Conservation (phyloP, 805 yeast genomes). For the Metschnikowia amazonensis region DNA sequence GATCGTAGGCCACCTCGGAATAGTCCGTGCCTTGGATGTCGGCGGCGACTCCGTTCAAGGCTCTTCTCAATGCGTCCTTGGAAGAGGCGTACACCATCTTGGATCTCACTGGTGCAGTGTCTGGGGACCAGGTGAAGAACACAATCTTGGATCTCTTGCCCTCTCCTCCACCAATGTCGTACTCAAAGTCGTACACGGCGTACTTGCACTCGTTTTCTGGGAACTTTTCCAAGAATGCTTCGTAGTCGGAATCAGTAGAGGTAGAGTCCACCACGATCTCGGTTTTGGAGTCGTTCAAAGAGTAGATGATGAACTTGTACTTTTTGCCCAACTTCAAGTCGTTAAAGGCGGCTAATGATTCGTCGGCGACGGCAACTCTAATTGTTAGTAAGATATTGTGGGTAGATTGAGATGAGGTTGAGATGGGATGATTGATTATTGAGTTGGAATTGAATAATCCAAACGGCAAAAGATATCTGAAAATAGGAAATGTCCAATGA, state of each 20-base stretch:
- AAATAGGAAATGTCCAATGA: too few species aligned
- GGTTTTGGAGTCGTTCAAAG: slow-evolving; percentile 80
- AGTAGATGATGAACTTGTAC: slow-evolving; percentile 76
- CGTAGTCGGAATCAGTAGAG: slow-evolving; percentile 73
- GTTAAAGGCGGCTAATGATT: slow-evolving; percentile 89
- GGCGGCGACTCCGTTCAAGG: slow-evolving; percentile 88
- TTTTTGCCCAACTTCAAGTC: slow-evolving; percentile 93
- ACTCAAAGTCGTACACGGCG: slow-evolving; percentile 96
- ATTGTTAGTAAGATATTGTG: slow-evolving; percentile 22
- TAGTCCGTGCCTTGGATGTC: slow-evolving; percentile 98
- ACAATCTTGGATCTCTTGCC: slow-evolving; percentile 84
- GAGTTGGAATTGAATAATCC: too few species aligned
- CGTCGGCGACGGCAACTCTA: slow-evolving; percentile 58
- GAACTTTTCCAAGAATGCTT: slow-evolving; percentile 77
- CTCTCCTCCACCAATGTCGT: slow-evolving; percentile 83
- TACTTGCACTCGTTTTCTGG: slow-evolving; percentile 96
- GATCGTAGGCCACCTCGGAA: slow-evolving; percentile 93
- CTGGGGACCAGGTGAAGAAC: slow-evolving; percentile 92
- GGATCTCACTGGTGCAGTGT: slow-evolving; percentile 89
- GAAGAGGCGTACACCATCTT: slow-evolving; percentile 99
- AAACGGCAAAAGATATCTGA: too few species aligned
- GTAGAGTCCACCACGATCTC: slow-evolving; percentile 87
- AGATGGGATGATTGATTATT: background rate
- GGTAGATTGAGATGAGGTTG: background rate
- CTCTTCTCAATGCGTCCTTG: slow-evolving; percentile 95